Conservation (phyloP, 768 basidiomycete genomes). For the Tylopilus plumbeoviolaceoides region DNA sequence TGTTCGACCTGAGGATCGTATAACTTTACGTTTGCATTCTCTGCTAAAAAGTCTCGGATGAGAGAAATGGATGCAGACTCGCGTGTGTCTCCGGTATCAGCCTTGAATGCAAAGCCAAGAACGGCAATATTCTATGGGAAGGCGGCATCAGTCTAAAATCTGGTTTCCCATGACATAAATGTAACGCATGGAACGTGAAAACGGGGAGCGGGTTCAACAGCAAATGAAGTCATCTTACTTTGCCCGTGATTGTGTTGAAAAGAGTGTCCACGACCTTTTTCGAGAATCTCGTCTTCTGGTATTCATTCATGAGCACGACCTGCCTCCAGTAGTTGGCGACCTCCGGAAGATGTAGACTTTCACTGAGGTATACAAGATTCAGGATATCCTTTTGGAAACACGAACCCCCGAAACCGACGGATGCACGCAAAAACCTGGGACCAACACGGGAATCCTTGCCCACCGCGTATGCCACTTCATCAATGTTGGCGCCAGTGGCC, state of each 20-base stretch:
- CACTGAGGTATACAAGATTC: conserved; percentile 95
- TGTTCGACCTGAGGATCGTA: conserved; percentile 91
- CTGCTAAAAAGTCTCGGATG: conserved; percentile 88
- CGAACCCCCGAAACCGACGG: conserved; percentile 95
- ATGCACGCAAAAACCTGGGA: conserved; percentile 91
- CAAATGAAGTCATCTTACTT: conserved; percentile 43
- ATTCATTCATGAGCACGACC: conserved; percentile 97
- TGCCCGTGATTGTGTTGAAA: conserved; percentile 97
- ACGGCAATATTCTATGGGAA: conserved; percentile 78
- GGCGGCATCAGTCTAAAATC: conserved; percentile 1
- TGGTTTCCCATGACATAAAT: conserved; percentile 6
- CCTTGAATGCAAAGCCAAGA: conserved; percentile 98
- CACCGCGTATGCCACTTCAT: conserved; percentile 93
- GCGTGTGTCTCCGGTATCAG: conserved; percentile 98
- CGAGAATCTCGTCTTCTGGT: conserved; percentile 95
- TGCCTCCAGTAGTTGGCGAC: conserved; percentile 97
- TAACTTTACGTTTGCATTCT: conserved; percentile 80
- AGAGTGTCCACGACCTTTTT: conserved; percentile 95
- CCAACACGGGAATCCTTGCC: conserved; percentile 93
- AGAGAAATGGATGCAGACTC: conserved; percentile 95
- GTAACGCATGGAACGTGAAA: not conserved
- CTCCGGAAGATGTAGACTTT: conserved; percentile 91
- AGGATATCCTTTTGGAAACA: conserved; percentile 99
- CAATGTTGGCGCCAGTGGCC: conserved; percentile 97
- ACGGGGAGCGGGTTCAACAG: not conserved